Conservation (phyloP, 495 filamentous ascomycete species). For the Penicillium longicatenatum region DNA sequence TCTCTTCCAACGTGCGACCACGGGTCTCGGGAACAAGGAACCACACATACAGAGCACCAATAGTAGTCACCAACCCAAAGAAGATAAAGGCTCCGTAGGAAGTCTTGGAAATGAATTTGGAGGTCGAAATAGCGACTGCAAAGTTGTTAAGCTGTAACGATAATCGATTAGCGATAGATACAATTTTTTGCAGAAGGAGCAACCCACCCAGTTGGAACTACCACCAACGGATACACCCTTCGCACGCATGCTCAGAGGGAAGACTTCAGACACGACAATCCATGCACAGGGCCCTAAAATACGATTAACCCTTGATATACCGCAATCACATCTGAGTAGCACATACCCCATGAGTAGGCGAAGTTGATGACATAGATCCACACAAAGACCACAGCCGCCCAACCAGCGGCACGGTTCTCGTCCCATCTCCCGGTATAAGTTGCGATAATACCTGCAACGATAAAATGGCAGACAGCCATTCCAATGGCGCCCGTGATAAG, state of each 20-base stretch:
- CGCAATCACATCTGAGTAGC: neutral
- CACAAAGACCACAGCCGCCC: slow-evolving; percentile 47
- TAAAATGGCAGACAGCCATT: slow-evolving; percentile 64
- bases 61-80: slow-evolving; percentile 46
- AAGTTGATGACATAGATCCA: slow-evolving; percentile 49
- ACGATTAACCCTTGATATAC: neutral
- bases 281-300: slow-evolving; percentile 37
- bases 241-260: slow-evolving; percentile 47
- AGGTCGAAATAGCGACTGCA: slow-evolving; percentile 42
- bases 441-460: slow-evolving; percentile 46
- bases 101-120: slow-evolving; percentile 34
- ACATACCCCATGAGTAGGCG: slow-evolving; percentile 46
- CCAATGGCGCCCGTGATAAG: slow-evolving; percentile 70
- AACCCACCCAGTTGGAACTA: slow-evolving; percentile 45
- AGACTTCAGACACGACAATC: slow-evolving; percentile 48
- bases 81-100: slow-evolving; percentile 48
- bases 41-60: slow-evolving; percentile 51
- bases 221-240: slow-evolving; percentile 44
- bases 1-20: slow-evolving; percentile 58
- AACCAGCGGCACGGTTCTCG: slow-evolving; percentile 32
- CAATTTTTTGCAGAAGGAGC: neutral
- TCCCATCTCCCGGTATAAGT: slow-evolving; percentile 34
- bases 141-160: slow-evolving; percentile 54
- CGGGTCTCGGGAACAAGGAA: slow-evolving; percentile 58
- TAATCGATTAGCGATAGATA: neutral